phyloP scores from a whole-genome alignment of 805 yeast genomes.

The Brettanomyces anomalus region DNA sequence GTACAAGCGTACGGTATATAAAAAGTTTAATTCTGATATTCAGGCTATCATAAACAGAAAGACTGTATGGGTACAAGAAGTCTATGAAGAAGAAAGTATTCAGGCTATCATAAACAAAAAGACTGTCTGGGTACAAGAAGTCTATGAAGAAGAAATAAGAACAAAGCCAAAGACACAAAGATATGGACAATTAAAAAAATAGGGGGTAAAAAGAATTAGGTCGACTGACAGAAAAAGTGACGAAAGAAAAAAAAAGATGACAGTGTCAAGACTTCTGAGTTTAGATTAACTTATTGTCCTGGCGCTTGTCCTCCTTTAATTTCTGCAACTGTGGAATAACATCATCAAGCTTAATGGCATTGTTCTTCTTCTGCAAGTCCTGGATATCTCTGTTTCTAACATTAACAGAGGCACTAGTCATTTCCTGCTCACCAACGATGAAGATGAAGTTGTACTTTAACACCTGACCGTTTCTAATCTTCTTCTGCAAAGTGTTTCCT shows the following conservation, averaged over 20 bases:
- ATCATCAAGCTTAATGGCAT: constrained; percentile 60
- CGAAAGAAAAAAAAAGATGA: too few relatives aligned
- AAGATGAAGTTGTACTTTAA: constrained; percentile 92
- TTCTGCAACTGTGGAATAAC: constrained; percentile 61
- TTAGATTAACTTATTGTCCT: constrained; percentile 40
- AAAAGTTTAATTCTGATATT: too few relatives aligned
- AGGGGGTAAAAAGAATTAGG: too few relatives aligned
- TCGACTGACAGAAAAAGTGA: too few relatives aligned
- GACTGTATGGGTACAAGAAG: neutral
- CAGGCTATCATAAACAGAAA: too few relatives aligned
- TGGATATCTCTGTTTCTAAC: constrained; percentile 94
- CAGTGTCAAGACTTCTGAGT: too few relatives aligned
- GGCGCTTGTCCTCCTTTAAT: constrained; percentile 68
- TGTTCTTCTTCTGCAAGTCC: constrained; percentile 89
- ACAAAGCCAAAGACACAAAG: neutral
- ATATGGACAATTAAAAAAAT: neutral
- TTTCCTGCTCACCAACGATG: constrained; percentile 95
- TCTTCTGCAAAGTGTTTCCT: constrained; percentile 96
- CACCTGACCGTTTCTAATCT: constrained; percentile 94
- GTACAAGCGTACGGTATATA: too few relatives aligned
- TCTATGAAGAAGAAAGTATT: neutral
- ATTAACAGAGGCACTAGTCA: constrained; percentile 70
- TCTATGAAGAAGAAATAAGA: neutral
- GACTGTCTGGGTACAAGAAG: neutral
- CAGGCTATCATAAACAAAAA: too few relatives aligned